Evolutionary conservation across 2,329 filamentous ascomycete species (phyloP).

Genomic region (Elsinoe batatas): DNA sequence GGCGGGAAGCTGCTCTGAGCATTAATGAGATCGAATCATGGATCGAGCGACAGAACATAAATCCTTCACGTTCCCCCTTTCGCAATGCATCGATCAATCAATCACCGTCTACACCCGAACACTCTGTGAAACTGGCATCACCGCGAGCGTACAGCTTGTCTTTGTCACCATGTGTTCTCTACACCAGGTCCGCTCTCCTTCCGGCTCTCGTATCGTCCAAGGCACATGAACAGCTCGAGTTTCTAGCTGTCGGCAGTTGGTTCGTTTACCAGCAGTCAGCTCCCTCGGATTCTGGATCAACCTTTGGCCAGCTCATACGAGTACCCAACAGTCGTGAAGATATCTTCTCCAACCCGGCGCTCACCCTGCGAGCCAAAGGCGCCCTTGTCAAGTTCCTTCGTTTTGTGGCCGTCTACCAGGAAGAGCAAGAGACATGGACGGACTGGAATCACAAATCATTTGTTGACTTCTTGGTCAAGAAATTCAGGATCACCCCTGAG

Average conservation of each 20-base stretch:
- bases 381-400: conserved; percentile 88
- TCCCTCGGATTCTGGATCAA: conserved; percentile 11
- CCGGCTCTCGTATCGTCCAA: conserved; percentile 77
- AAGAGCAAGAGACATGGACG: conserved; percentile 52
- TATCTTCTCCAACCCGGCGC: conserved; percentile 67
- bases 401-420: conserved; percentile 65
- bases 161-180: conserved; percentile 76
- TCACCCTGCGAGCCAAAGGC: conserved; percentile 73
- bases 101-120: conserved; percentile 20
- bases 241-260: conserved; percentile 86
- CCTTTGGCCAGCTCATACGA: conserved; percentile 43
- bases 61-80: conserved; percentile 17
- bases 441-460: conserved; percentile 47
- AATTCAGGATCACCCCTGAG: conserved; percentile 48
- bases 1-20: conserved; percentile 73
- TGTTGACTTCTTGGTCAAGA: conserved; percentile 46
- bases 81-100: conserved; percentile 28
- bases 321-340: conserved; percentile 88
- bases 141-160: conserved; percentile 73
- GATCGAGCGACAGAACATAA: conserved; percentile 39
- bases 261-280: conserved; percentile 53
- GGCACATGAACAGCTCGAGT: conserved; percentile 82
- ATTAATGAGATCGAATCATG: conserved; percentile 72
- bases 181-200: conserved; percentile 69
- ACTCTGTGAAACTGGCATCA: conserved; percentile 38